These are phyloP conservation scores for Ophiosphaerella narmari DNA, from an alignment of 2,329 filamentous ascomycete genomes.

Conservation along the genomic window DNA sequence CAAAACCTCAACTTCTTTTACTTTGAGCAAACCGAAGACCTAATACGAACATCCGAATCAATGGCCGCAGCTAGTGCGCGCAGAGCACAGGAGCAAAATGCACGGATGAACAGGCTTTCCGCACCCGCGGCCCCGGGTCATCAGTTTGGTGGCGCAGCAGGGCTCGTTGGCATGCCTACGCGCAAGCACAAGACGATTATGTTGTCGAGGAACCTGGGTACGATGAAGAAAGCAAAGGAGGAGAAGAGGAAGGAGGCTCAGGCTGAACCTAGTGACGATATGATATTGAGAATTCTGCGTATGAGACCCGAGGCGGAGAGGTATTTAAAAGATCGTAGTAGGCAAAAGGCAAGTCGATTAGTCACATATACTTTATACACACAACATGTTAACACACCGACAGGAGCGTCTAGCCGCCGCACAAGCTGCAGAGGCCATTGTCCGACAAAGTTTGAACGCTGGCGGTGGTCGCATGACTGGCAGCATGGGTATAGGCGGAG, in stretches of 20 bases:
- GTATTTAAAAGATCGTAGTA: conserved; percentile 87
- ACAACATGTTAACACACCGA: conserved; percentile 1
- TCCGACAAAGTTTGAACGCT: conserved; percentile 81
- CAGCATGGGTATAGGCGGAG: conserved; percentile 17
- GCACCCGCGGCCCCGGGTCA: conserved; percentile 64
- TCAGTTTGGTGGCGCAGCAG: conserved; percentile 56
- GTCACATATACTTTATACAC: background rate
- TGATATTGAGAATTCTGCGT: conserved; percentile 91
- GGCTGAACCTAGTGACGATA: conserved; percentile 95
- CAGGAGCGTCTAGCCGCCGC: conserved; percentile 83
- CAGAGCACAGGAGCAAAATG: conserved; percentile 67
- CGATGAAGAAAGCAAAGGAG: conserved; percentile 94
- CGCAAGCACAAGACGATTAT: conserved; percentile 69
- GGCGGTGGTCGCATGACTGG: conserved; percentile 59
- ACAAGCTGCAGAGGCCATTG: conserved; percentile 90
- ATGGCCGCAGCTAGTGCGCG: conserved; percentile 89
- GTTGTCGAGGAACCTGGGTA: conserved; percentile 91
- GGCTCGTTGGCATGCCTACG: conserved; percentile 66
- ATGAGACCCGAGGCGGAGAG: conserved; percentile 90
- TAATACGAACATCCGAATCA: conserved; percentile 92
- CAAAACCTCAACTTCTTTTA: conserved; percentile 99
- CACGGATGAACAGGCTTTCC: conserved; percentile 68
- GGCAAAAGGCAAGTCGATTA: conserved; percentile 67
- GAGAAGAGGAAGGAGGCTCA: conserved; percentile 95
- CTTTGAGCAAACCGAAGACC: conserved; percentile 85